Base-by-base conservation (phyloP, 257 asterid genomes). In the Galeopsis tetrahit region DNA sequence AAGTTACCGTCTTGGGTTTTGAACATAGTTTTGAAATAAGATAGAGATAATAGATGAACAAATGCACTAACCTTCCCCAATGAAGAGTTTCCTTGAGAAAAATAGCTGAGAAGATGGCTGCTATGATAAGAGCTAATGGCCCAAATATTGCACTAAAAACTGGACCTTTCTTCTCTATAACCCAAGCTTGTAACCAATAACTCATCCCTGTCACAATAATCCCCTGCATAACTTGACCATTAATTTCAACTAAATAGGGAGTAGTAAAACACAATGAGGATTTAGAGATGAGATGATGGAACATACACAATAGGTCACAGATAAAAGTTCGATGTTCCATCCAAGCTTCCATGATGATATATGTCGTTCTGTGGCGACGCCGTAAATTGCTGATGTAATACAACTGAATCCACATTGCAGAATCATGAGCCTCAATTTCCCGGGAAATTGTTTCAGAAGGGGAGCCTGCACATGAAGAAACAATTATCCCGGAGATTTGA, bases 101-200 rank as follows among this genome's bases (percentile, higher is more conserved):
- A 36, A 82, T 33, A 48, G 82, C 79, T 0, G 96, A 83, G 68
- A 85, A 75, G 17, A 84, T 56, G 69, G 89, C 92, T 0, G 92
- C 79, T 5, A 84, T 21, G 0, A 86, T 34, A 52, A 88, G 86
- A 10, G 90, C 78, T 6, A 85, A n/a, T 2, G 92, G 95, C 31
- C 80, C 78, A 38, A 86, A 88, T 31, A 80, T 71, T 0, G 87
- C 82, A 42, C 67, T 69, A 32, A 84, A 88, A 7, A 88, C 86
- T 4, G 95, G 89, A 0, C 95, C 95, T 70, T 80, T 86, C 81
- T 78, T 83, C 72, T 85, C 84, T 2, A 86, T 79, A 2, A 83
- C 78, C 95, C 95, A 86, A 5, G 82, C 77, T 78, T 77, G 86
- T 65, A 84, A 15, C 79, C 85, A 78, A 36, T 53, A 82, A 48